A percentile compares a stretch with the other conserved stretches of the same genome.
Conservation (phyloP, 2,329 filamentous ascomycete genomes). For the Cordyceps sp. region DNA sequence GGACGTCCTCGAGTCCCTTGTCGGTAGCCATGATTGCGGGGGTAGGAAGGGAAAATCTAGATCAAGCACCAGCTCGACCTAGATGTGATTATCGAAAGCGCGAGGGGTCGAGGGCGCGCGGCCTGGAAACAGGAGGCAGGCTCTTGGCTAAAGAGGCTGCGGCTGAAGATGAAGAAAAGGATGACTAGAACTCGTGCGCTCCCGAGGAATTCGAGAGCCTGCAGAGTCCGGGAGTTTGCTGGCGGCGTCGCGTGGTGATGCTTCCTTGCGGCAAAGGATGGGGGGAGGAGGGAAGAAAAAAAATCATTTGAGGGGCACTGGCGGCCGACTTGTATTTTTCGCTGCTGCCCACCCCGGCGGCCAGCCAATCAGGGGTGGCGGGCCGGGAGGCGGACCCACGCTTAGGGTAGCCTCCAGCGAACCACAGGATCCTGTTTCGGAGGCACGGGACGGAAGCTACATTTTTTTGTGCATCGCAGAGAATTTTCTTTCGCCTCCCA, state of each 20-base stretch:
- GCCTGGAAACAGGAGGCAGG: no score
- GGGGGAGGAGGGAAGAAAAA: constrained; percentile 17
- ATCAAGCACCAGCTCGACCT: constrained; percentile 71
- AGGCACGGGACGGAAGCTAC: no score
- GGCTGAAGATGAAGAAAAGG: constrained; percentile 11
- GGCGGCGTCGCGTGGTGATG: constrained; percentile 16
- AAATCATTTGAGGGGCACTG: constrained; percentile 18
- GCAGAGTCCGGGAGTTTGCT: constrained; percentile 22
- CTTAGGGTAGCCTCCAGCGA: no score
- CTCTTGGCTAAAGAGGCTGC: no score
- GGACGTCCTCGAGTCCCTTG: constrained; percentile 96
- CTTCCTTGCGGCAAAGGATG: constrained; percentile 13
- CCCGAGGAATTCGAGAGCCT: constrained; percentile 26
- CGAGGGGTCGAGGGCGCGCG: constrained; percentile 6
- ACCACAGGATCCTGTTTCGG: no score
- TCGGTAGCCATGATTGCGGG: constrained; percentile 96
- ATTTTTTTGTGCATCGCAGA: no score
- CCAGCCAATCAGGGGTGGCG: constrained; percentile 7
- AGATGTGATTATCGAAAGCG: constrained; percentile 28
- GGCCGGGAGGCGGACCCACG: constrained; percentile 3
- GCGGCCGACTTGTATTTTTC: constrained; percentile 18
- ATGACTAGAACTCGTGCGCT: constrained; percentile 29
- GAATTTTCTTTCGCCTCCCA: no score
- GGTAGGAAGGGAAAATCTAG: constrained; percentile 36
- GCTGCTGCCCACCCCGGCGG: no score